Percentiles rank a stretch among this genome's conserved stretches.
Conservation (phyloP, 176 grass and related monocot species). For the Guadua angustifolia region DNA sequence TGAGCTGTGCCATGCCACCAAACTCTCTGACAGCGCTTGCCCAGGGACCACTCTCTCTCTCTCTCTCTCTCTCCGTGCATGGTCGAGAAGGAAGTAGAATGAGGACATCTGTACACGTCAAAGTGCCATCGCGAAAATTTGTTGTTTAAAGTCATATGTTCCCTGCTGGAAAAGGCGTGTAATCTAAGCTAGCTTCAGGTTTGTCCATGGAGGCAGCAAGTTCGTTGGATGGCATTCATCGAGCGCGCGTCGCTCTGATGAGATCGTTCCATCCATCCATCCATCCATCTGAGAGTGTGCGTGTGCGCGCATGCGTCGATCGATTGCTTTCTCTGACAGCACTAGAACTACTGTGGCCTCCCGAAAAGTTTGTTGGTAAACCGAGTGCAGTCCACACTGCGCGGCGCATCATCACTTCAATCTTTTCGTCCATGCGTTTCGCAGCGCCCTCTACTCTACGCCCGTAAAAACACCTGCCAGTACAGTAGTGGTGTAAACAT, state of each 20-base stretch:
- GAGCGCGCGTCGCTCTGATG: neutral
- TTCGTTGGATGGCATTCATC: neutral
- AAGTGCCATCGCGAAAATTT: constrained; percentile 33
- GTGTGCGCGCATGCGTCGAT: constrained; percentile 46
- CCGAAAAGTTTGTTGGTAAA: neutral
- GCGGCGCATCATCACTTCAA: constrained; percentile 12
- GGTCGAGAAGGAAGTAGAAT: neutral
- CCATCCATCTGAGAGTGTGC: constrained; percentile 32
- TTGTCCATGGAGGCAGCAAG: constrained; percentile 22
- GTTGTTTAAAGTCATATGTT: constrained; percentile 55
- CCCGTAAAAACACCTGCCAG: constrained; percentile 7
- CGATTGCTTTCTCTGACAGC: constrained; percentile 43
- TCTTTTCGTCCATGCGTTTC: constrained; percentile 3
- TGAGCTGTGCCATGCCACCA: constrained; percentile 45
- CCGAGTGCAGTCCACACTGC: constrained; percentile 8
- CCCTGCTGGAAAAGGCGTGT: constrained; percentile 53
- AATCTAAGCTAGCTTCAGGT: constrained; percentile 36
- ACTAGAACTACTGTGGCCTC: constrained; percentile 2
- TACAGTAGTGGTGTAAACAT: neutral
- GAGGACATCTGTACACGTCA: constrained; percentile 2
- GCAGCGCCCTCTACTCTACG: neutral
- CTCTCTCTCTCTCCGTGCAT: neutral
- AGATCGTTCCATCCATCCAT: constrained; percentile 49
- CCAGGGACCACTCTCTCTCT: neutral
- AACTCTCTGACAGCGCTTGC: constrained; percentile 16